phyloP scores from a whole-genome alignment of 495 filamentous ascomycete genomes.

The Margaritispora aquatica region DNA sequence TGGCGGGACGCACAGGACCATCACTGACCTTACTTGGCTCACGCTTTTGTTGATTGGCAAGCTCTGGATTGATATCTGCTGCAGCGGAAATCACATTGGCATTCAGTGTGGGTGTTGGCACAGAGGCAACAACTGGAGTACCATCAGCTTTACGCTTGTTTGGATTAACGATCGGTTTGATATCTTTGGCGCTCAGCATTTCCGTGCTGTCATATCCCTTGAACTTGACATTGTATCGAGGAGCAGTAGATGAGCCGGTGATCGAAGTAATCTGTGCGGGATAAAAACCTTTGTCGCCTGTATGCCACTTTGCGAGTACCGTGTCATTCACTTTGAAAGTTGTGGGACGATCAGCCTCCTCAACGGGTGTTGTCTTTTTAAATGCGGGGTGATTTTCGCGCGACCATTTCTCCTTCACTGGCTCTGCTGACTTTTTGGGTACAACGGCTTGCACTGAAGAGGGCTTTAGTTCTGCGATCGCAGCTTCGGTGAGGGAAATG shows the following conservation, averaged over 20 bases:
- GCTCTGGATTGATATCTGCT: constrained; percentile 73
- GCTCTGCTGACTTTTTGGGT: constrained; percentile 37
- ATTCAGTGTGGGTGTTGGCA: constrained; percentile 31
- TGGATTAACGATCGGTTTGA: constrained; percentile 66
- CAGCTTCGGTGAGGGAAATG: constrained; percentile 69
- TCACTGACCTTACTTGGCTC: constrained; percentile 63
- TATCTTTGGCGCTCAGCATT: constrained; percentile 76
- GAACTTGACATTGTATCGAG: constrained; percentile 91
- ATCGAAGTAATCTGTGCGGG: constrained; percentile 89
- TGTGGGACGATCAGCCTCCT: constrained; percentile 39
- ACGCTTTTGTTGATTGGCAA: constrained; percentile 62
- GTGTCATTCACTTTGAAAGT: constrained; percentile 83
- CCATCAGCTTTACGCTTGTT: constrained; percentile 89
- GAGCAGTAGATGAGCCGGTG: constrained; percentile 80
- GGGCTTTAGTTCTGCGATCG: constrained; percentile 74
- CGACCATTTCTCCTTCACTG: constrained; percentile 57
- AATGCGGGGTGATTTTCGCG: constrained; percentile 66
- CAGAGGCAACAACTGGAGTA: constrained; percentile 46
- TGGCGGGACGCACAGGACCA: constrained; percentile 56
- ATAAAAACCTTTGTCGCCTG: constrained; percentile 87
- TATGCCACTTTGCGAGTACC: constrained; percentile 83
- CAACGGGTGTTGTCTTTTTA: constrained; percentile 44
- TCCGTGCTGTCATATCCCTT: constrained; percentile 84
- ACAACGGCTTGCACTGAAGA: constrained; percentile 33
- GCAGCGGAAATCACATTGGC: constrained; percentile 80